Conservation (phyloP, 352 stramenopile species). For the Pythium vanterpoolii region DNA sequence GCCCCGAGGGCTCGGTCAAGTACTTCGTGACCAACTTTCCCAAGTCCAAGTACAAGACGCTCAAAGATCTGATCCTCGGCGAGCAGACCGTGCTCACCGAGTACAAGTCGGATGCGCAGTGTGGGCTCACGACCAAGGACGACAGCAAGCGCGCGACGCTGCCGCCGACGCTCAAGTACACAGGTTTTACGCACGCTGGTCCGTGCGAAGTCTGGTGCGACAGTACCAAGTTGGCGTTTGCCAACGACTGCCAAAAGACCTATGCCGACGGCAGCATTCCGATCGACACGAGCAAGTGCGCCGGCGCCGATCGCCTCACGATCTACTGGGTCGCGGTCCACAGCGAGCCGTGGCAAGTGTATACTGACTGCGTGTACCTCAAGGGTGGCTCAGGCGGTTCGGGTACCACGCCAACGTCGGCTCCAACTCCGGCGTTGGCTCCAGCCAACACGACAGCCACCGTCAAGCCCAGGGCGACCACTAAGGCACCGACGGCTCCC, state of each 20-base stretch:
- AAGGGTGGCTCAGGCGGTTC: conserved; percentile 24
- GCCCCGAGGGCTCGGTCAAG: conserved; percentile 28
- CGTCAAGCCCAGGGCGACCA: neutral
- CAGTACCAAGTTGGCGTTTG: conserved; percentile 46
- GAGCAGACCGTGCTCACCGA: conserved; percentile 43
- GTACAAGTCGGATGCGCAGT: conserved; percentile 30
- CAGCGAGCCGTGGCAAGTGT: conserved; percentile 54
- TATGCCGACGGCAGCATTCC: conserved; percentile 35
- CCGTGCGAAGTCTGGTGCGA: conserved; percentile 64
- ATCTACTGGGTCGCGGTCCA: conserved; percentile 65
- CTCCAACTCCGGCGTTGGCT: conserved; percentile 4
- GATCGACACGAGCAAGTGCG: conserved; percentile 42
- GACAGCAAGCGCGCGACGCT: conserved; percentile 33
- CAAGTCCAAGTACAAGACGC: conserved; percentile 32
- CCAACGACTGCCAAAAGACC: conserved; percentile 42
- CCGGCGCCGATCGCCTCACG: conserved; percentile 37
- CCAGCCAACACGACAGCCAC: conserved; percentile 8
- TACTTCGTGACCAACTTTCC: conserved; percentile 36
- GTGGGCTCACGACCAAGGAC: conserved; percentile 40
- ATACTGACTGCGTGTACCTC: conserved; percentile 55
- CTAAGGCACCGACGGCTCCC: neutral
- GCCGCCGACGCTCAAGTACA: conserved; percentile 39
- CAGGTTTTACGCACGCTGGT: conserved; percentile 52
- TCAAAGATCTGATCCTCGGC: conserved; percentile 38
- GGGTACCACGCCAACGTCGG: neutral